A percentile compares a stretch with the other conserved stretches of the same genome.
Evolutionary conservation across 345 rosid genomes (phyloP).

Genomic region (Brassica nigra): DNA sequence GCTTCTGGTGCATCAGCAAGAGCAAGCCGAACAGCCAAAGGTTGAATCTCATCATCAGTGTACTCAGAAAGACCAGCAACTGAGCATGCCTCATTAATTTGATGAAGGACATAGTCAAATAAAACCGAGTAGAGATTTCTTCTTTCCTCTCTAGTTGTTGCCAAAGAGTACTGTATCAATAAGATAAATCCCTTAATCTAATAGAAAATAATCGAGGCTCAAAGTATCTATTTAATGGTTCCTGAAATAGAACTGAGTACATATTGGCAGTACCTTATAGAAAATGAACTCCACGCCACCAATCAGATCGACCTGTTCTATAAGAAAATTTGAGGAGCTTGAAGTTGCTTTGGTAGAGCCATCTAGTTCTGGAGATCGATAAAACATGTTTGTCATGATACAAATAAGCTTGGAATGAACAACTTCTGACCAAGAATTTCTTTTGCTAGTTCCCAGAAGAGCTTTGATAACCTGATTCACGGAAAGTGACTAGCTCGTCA

Average conservation of each 20-base stretch:
- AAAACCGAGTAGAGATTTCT: conserved; percentile 85
- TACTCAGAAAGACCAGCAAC: conserved; percentile 85
- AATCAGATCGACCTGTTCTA: conserved; percentile 86
- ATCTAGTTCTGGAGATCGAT: conserved; percentile 67
- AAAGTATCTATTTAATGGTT: conserved; percentile 4
- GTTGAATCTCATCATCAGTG: conserved; percentile 81
- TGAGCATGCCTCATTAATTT: conserved; percentile 77
- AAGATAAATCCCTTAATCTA: conserved; percentile 24
- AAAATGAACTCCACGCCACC: conserved; percentile 94
- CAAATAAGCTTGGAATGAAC: conserved; percentile 93
- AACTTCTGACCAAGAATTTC: conserved; percentile 92
- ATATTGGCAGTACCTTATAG: conserved; percentile 64
- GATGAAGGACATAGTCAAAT: conserved; percentile 83
- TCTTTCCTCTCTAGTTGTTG: conserved; percentile 84
- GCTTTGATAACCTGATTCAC: conserved; percentile 78
- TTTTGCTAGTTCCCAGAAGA: conserved; percentile 70
- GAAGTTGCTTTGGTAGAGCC: conserved; percentile 45
- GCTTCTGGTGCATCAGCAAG: conserved; percentile 97
- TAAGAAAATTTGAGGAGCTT: conserved; percentile 60
- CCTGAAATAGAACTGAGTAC: conserved; percentile 6
- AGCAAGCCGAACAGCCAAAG: conserved; percentile 73
- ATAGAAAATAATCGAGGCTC: conserved; percentile 1
- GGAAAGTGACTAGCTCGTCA: conserved; percentile 28
- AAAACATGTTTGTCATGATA: conserved; percentile 90
- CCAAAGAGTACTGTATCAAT: conserved; percentile 81